Evolutionary conservation across 345 rosid genomes (phyloP).

Genomic region (Populus nigra): DNA sequence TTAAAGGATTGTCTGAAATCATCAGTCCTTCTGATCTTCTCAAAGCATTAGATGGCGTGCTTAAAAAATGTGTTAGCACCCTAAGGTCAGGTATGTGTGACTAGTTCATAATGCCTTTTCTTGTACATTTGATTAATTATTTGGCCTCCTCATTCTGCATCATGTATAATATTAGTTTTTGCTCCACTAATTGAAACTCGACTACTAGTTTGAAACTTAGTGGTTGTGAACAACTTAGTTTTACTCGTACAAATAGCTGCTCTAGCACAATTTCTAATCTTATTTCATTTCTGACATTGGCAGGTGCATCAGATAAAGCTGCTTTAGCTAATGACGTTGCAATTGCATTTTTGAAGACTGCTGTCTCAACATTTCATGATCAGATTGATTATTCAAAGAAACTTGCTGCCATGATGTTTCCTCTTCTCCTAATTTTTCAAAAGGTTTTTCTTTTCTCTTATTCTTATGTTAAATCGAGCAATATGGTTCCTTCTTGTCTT

Average conservation of each 20-base stretch:
- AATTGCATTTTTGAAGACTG: slow-evolving; percentile 49
- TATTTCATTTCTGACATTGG: slow-evolving; percentile 8
- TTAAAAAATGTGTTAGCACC: slow-evolving; percentile 52
- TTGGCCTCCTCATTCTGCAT: not conserved
- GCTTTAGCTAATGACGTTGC: slow-evolving; percentile 57
- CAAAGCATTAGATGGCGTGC: slow-evolving; percentile 47
- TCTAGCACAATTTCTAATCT: no score
- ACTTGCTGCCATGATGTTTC: slow-evolving; percentile 69
- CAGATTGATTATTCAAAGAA: slow-evolving; percentile 44
- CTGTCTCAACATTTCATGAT: slow-evolving; percentile 42
- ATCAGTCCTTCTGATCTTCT: slow-evolving; percentile 53
- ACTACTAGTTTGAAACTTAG: not conserved
- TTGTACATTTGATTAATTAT: not conserved
- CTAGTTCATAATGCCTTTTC: not conserved
- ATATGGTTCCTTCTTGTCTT: not conserved
- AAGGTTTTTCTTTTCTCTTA: slow-evolving; percentile 45
- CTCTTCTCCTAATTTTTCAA: slow-evolving; percentile 63
- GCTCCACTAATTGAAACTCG: not conserved
- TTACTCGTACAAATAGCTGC: no score
- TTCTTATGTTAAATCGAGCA: not conserved
- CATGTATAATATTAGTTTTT: not conserved
- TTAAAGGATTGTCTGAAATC: slow-evolving; percentile 56
- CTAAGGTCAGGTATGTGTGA: slow-evolving; percentile 51
- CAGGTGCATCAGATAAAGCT: slow-evolving; percentile 53
- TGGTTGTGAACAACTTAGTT: not conserved